A percentile compares a stretch with the other conserved stretches of the same genome.
These are phyloP conservation scores for Kandelia obovata DNA, from an alignment of 345 rosid genomes.

Conservation along the genomic window DNA sequence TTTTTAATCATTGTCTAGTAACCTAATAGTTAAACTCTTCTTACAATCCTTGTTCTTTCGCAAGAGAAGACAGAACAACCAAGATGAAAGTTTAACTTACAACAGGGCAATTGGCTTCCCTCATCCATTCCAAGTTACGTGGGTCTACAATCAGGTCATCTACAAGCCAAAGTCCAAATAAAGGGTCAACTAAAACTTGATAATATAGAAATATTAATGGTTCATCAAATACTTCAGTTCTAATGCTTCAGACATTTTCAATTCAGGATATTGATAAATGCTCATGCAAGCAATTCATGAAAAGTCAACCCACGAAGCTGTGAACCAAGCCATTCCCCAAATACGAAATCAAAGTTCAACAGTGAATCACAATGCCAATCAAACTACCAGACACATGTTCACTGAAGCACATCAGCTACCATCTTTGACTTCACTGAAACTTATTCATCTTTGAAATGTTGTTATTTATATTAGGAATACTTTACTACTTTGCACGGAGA, in stretches of 20 bases:
- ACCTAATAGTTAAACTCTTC: too few relatives aligned
- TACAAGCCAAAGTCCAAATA: constrained; percentile 31
- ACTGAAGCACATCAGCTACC: too few relatives aligned
- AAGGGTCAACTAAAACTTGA: constrained; percentile 6
- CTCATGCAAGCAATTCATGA: neutral
- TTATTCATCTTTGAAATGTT: too few relatives aligned
- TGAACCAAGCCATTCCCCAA: neutral
- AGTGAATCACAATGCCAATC: too few relatives aligned
- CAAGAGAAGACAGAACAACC: neutral
- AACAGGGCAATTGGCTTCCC: constrained; percentile 94
- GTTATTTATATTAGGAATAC: too few relatives aligned
- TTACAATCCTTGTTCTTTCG: too few relatives aligned
- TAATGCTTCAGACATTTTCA: neutral
- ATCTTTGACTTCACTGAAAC: too few relatives aligned
- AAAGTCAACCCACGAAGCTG: neutral
- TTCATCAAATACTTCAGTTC: neutral
- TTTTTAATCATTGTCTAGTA: too few relatives aligned
- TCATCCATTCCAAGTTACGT: constrained; percentile 90
- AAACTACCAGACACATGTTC: too few relatives aligned
- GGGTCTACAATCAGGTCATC: constrained; percentile 97
- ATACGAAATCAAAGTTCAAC: neutral
- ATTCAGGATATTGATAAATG: neutral
- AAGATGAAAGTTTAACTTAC: constrained; percentile 46
- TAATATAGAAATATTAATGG: neutral
- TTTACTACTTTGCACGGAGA: too few relatives aligned